Evolutionary conservation across 2,329 filamentous ascomycete species (phyloP).

Genomic region (Fonsecaea pedrosoi): DNA sequence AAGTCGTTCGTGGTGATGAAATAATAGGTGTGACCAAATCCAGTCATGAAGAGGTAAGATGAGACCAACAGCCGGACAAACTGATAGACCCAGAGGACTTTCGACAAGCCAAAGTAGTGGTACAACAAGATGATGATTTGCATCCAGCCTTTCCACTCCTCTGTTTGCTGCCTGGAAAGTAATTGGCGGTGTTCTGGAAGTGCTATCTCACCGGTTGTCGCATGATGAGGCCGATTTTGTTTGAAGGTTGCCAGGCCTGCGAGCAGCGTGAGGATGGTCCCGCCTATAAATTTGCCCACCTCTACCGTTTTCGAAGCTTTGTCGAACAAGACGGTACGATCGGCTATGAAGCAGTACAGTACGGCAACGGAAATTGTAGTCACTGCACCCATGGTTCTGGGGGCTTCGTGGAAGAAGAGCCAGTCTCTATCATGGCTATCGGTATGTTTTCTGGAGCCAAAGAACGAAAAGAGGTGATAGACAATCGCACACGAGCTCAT

Average conservation of each 20-base stretch:
- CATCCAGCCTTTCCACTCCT: slow-evolving; percentile 73
- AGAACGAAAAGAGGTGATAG: slow-evolving; percentile 9
- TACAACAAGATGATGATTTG: slow-evolving; percentile 64
- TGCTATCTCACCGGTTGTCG: background rate
- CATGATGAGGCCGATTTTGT: background rate
- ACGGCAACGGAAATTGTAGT: slow-evolving; percentile 40
- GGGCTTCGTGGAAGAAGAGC: background rate
- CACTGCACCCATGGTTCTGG: background rate
- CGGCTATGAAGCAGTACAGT: slow-evolving; percentile 60
- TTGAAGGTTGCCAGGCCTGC: slow-evolving; percentile 22
- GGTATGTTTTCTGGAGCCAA: slow-evolving; percentile 6
- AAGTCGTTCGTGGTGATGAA: slow-evolving; percentile 65
- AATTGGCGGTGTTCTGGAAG: slow-evolving; percentile 42
- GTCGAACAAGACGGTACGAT: slow-evolving; percentile 61
- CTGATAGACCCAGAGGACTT: slow-evolving; percentile 60
- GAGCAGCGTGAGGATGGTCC: slow-evolving; percentile 41
- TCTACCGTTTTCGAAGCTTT: slow-evolving; percentile 57
- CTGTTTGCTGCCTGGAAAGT: slow-evolving; percentile 63
- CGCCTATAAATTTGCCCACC: slow-evolving; percentile 28
- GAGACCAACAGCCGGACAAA: slow-evolving; percentile 62
- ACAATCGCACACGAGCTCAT: slow-evolving; percentile 8
- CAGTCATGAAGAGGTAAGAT: slow-evolving; percentile 67
- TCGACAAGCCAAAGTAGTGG: slow-evolving; percentile 63
- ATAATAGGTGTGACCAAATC: slow-evolving; percentile 67
- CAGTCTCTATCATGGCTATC: background rate